Evolutionary conservation across 345 rosid species (phyloP), one percentile per base, ranked within the genome.

Genomic region (Microcos paniculata): DNA sequence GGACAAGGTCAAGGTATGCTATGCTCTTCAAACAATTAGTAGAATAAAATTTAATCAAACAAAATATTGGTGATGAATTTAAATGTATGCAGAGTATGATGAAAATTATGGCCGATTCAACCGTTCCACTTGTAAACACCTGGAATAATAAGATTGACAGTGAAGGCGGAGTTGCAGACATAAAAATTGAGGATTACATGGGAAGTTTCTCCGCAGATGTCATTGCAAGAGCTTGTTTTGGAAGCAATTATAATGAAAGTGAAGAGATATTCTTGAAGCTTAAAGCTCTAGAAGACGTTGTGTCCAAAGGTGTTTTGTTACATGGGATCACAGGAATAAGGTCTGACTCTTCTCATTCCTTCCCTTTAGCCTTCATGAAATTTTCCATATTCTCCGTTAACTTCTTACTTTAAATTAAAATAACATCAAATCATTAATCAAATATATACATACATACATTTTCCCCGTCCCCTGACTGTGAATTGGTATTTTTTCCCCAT

Each of bases 181-280:
- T 84, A 8, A 80, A 75, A 18, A 75, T 82, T 38, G 86, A 86
- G 45, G 76, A 59, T 1, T 19, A 13, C 28, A 53, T 84, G 78
- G 80, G 83, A 71, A 80, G 77, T 57, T 86, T 84, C 79, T 82
- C 87, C 3, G 87, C 79, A 35, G 87, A 84, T 70, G 80, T 86
- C 4, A 86, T 86, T 56, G 84, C 87, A 11, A 80, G 76, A 73
- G 87, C 87, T 3, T 82, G 87, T 55, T 86, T 86, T 67, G 87
- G 87, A 24, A 84, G 85, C 35, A 82, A 52, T 46, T 84, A 72
- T 49, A 68, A 78, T 7, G 66, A 67, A 45, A 84, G 83, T 24
- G 74, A 79, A 42, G 67, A 80, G 16, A 84, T 86, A 21, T 86
- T 86, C 65, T 1, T 33, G 3, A 84, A 74, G 67, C 73, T 84